Base-by-base conservation (phyloP, 2,329 filamentous ascomycete species). In the Aspergillus fumigatiaffinis region DNA sequence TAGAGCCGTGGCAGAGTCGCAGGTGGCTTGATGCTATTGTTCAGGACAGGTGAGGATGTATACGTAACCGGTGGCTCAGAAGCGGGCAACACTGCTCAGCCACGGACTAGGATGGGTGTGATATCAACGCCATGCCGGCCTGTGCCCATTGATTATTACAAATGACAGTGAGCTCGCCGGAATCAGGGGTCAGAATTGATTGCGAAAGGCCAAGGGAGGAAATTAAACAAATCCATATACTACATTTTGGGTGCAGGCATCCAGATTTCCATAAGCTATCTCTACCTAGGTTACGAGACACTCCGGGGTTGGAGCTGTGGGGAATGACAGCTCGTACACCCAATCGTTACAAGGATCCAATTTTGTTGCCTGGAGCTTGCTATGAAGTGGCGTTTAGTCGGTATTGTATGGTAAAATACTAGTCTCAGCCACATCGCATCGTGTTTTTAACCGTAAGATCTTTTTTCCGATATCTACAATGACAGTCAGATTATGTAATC, bases 11-110 rank as follows among this genome's bases (percentile, higher is more conserved):
- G 48, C 41, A 51, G 48, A 20, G 26, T 17, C 38, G 55, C 20
- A 41, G 60, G 51, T 50, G 53, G 44, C 44, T 47, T 17, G 21
- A 23, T 26, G 21, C 20, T 47, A 23, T 60, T 46, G 55, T 56
- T 61, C 53, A 41, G 49, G 53, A 54, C 51, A 51, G 52, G 32
- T 54, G 38, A 32, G 38, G 50, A 50, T 51, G 58, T 58, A 59
- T 59, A 61, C 58, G 62, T 60, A 61, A 64, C 58, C 12, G 44
- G 52, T 54, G 55, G 55, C 59, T 58, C 51, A 53, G 48, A 54
- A 20, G 20, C 42, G 41, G 25, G 26, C 32, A 32, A 51, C 53
- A 21, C 29, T 59, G 56, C 49, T 44, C 52, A 58, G 57, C n/a
- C 23, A 49, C 38, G 38, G 50, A 42, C 51, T 52, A 46, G 14